phyloP scores from a whole-genome alignment of 306 rosid species.

The Trifolium subterraneum region DNA sequence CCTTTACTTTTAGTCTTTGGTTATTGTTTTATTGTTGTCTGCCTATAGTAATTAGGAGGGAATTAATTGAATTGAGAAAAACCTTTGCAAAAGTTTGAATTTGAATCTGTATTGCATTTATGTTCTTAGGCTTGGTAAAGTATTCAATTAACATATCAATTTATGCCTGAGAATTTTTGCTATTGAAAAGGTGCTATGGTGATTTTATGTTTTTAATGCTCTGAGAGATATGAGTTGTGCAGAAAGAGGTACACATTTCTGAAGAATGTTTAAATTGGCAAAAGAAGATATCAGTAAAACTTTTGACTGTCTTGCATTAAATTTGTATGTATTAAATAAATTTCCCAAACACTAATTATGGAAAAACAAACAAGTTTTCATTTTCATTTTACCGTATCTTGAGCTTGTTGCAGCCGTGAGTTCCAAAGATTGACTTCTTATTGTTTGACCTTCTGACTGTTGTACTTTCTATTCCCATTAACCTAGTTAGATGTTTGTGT shows the following conservation, averaged over 20 bases:
- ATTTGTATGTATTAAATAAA: background rate
- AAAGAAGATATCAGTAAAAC: background rate
- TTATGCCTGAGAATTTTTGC: background rate
- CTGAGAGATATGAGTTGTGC: background rate
- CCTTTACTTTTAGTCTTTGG: background rate
- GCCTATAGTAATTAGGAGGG: background rate
- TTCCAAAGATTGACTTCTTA: background rate
- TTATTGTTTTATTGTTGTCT: background rate
- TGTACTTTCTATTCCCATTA: background rate
- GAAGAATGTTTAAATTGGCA: background rate
- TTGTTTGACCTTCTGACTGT: background rate
- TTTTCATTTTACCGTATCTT: background rate
- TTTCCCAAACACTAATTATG: background rate
- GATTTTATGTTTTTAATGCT: background rate
- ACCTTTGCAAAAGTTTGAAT: background rate
- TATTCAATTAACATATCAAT: slow-evolving; percentile 15
- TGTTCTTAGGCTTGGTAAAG: background rate
- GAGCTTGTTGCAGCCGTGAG: background rate
- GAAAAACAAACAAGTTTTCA: background rate
- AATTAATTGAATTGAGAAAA: background rate
- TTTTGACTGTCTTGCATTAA: slow-evolving; percentile 7
- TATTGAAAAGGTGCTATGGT: background rate
- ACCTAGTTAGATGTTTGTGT: background rate
- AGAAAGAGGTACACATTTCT: background rate
- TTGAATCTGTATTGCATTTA: background rate